Conservation (phyloP, 129 eudicot species). For the Artemisia tridentata region DNA sequence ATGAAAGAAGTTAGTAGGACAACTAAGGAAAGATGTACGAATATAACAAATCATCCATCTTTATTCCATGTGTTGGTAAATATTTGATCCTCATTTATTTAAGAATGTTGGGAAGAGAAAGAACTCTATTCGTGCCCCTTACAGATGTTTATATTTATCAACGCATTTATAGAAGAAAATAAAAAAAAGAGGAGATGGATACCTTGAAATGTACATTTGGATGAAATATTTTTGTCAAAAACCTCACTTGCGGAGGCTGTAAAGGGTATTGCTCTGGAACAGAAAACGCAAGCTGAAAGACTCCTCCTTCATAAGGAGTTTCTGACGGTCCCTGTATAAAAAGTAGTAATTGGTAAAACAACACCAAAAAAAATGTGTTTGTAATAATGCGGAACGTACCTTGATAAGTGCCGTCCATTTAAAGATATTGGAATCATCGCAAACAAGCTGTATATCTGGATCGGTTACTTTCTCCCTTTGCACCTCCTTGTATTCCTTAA, state of each 20-base stretch:
- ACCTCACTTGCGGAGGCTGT: slow-evolving; percentile 99
- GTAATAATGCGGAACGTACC: slow-evolving; percentile 34
- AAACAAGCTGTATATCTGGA: slow-evolving; percentile 96
- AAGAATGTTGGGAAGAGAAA: too few species aligned
- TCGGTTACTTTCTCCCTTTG: slow-evolving; percentile 88
- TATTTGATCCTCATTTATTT: too few species aligned
- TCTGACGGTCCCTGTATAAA: slow-evolving; percentile 85
- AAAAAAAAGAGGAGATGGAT: not conserved
- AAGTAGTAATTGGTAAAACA: slow-evolving; percentile 7
- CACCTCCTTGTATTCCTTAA: slow-evolving; percentile 96
- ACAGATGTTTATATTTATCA: too few species aligned
- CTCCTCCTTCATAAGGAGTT: slow-evolving; percentile 91
- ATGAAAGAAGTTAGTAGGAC: too few species aligned
- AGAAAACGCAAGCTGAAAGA: slow-evolving; percentile 94
- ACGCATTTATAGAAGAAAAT: not conserved
- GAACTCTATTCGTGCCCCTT: too few species aligned
- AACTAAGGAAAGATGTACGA: too few species aligned
- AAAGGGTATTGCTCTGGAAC: slow-evolving; percentile 98
- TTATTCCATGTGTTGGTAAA: too few species aligned
- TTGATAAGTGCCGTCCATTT: slow-evolving; percentile 97
- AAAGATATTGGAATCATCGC: slow-evolving; percentile 90
- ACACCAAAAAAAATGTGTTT: not conserved
- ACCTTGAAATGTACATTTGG: slow-evolving; percentile 99
- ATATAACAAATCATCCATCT: too few species aligned
- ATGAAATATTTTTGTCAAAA: slow-evolving; percentile 91